phyloP scores from a whole-genome alignment of 306 rosid species.

The Glycyrrhiza uralensis region DNA sequence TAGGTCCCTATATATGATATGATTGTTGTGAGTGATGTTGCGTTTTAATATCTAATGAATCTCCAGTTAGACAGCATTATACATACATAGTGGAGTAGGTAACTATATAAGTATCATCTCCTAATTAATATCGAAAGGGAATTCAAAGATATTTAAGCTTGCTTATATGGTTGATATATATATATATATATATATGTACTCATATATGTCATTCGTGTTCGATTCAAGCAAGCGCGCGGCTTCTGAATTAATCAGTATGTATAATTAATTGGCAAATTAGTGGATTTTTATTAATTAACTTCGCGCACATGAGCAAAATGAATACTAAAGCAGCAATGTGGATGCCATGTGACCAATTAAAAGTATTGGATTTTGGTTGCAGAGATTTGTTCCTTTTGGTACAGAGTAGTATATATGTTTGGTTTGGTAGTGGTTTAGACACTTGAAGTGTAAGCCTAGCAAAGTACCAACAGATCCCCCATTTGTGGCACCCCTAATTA shows the following conservation, averaged over 20 bases:
- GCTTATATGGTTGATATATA: not conserved
- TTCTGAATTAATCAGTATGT: constrained; percentile 7
- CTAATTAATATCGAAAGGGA: not conserved
- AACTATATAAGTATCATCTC: constrained; percentile 16
- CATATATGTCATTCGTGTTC: not conserved
- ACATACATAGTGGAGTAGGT: constrained; percentile 42
- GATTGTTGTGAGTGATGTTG: constrained; percentile 14
- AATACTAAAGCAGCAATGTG: constrained; percentile 13
- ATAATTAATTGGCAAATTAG: not conserved
- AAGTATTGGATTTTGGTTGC: constrained; percentile 19
- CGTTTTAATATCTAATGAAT: constrained; percentile 6
- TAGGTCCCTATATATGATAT: constrained; percentile 6
- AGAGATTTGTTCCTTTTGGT: constrained; percentile 5
- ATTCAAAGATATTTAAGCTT: not conserved
- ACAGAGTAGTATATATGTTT: not conserved
- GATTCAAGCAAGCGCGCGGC: not conserved
- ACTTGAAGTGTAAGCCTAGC: constrained; percentile 17
- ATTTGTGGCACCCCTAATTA: not conserved
- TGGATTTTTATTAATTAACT: not conserved
- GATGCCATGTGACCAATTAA: constrained; percentile 37
- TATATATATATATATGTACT: too few species aligned
- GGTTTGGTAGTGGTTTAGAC: constrained; percentile 22
- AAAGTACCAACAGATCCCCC: constrained; percentile 27
- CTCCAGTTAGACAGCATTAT: constrained; percentile 25
- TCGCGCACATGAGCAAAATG: not conserved